Conservation (phyloP, 169 alveolate species). For the Theileria sp. region DNA sequence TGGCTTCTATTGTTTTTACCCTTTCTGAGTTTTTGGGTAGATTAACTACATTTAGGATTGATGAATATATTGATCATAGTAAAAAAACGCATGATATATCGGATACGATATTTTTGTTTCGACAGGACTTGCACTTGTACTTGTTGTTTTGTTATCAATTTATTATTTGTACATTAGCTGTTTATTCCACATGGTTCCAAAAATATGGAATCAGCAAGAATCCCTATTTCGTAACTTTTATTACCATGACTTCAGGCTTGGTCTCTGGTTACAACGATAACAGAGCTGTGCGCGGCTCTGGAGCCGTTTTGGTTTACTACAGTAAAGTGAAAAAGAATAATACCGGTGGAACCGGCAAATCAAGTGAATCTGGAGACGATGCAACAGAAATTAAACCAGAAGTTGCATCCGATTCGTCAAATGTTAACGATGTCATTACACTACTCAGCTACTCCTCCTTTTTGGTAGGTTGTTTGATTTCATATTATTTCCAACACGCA, state of each 20-base stretch:
- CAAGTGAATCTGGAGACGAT: background rate
- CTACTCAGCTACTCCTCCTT: background rate
- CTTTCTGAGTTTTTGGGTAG: constrained; percentile 7
- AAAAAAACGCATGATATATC: background rate
- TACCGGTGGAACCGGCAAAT: background rate
- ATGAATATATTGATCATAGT: constrained; percentile 2
- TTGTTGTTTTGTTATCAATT: background rate
- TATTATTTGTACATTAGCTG: background rate
- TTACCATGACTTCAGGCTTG: background rate
- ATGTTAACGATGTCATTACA: constrained; percentile 1
- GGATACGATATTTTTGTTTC: background rate
- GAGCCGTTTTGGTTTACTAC: background rate
- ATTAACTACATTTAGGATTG: background rate
- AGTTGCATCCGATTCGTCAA: background rate
- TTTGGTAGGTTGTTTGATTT: background rate
- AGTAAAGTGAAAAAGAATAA: background rate
- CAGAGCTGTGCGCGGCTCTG: background rate
- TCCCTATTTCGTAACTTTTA: background rate
- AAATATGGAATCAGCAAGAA: constrained; percentile 2
- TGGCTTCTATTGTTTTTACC: constrained; percentile 9
- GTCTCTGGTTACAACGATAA: background rate
- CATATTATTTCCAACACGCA: background rate
- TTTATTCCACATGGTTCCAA: constrained; percentile 2
- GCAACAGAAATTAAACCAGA: background rate
- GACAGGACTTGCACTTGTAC: background rate